Evolutionary conservation across 768 basidiomycete species (phyloP), one percentile per base, ranked within the genome.

Genomic region (Grammothele lineata): DNA sequence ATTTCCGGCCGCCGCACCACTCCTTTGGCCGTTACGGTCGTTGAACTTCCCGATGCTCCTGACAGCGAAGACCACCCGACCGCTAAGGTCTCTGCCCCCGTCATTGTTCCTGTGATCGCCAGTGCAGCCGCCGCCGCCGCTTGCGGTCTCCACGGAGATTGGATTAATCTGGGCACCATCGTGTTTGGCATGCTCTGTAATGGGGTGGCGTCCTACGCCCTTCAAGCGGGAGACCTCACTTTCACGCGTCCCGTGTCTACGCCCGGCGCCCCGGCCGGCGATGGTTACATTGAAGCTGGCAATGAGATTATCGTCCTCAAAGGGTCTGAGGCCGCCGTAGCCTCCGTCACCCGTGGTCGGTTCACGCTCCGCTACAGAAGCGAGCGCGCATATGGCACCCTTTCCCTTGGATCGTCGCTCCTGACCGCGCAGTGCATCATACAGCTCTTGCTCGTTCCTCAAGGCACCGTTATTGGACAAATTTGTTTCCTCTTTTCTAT

Each of bases 231-330:
- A 30, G 46, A 53, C 35, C 43, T 48, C 35, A 53, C 47, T 8
- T 47, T 53, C 46, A 40, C 37, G 15, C 47, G 38, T 11, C 46
- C 46, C 17, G 25, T 15, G 19, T 26, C 37, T 7, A 45, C 47
- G 1, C 47, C 43, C 3, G 50, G 50, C 12, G 45, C 45, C 1
- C 42, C 51, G 10, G 38, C 43, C 5, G 51, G 50, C 14, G 50
- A 51, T 37, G 50, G 50, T 8, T 51, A 39, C 50, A 23, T 51
- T 17, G 50, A 51, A 32, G n/a, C 21, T 14, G 50, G 45, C 8
- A 51, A 46, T n/a, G 50, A 51, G 41, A 19, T 51, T 32, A 32
- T 47, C 21, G 45, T 51, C 35, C 45, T 51, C 18, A 32, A 40
- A 24, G 50, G 50, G 5, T n/a, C 45, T 2, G 50, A 51, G 32